These are phyloP conservation scores for Calonectria henricotiae DNA, from an alignment of 2,329 filamentous ascomycete species.

Conservation along the genomic window DNA sequence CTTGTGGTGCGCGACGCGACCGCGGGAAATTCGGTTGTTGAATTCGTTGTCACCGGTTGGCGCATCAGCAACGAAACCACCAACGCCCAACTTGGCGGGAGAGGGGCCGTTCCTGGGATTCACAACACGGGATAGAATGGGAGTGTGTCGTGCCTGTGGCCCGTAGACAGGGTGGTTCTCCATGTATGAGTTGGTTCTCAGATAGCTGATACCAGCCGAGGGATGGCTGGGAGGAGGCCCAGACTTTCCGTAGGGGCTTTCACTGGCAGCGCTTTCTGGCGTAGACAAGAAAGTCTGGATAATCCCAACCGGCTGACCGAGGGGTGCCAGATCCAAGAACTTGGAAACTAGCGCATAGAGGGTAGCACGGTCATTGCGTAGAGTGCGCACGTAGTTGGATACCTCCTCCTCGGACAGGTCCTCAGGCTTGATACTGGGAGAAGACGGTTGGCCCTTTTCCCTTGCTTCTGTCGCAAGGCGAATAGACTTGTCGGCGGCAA, in stretches of 20 bases:
- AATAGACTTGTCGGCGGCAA: constrained; percentile 65
- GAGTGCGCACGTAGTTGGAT: constrained; percentile 66
- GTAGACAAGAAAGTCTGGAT: constrained; percentile 49
- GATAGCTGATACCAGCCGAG: constrained; percentile 75
- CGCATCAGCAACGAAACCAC: constrained; percentile 68
- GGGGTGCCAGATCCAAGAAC: constrained; percentile 75
- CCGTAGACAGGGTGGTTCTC: constrained; percentile 76
- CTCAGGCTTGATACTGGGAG: constrained; percentile 50
- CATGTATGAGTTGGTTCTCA: constrained; percentile 70
- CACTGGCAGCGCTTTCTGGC: constrained; percentile 49
- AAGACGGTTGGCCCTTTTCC: constrained; percentile 57
- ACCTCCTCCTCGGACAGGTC: constrained; percentile 70
- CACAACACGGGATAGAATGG: constrained; percentile 69
- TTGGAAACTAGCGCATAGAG: constrained; percentile 72
- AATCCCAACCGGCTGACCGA: constrained; percentile 58
- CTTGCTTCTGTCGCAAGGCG: constrained; percentile 58
- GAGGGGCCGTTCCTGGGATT: constrained; percentile 59
- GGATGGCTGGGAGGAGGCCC: constrained; percentile 76
- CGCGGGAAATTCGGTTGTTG: constrained; percentile 54
- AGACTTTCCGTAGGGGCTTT: constrained; percentile 66
- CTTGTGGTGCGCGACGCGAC: constrained; percentile 43
- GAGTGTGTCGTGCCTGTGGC: constrained; percentile 68
- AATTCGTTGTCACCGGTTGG: constrained; percentile 63
- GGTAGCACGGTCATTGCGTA: constrained; percentile 68
- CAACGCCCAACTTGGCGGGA: constrained; percentile 68